Base-by-base conservation (phyloP, 1,139 yeast species). In the Komagataea norvegica region DNA sequence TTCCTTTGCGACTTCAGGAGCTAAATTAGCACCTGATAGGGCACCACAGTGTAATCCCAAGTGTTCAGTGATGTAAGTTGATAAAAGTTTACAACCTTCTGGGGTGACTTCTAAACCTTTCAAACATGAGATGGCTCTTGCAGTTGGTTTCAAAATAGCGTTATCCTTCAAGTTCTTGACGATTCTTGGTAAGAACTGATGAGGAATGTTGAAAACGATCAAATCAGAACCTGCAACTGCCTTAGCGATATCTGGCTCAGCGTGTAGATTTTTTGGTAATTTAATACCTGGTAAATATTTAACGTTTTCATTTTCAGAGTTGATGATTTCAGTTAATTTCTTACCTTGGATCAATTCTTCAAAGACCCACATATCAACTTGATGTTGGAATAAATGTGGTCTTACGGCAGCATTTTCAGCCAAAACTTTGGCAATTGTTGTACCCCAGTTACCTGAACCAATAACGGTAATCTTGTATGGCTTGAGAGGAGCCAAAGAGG, bases 341-440 rank as follows among this genome's bases (percentile, higher is more conserved):
- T 64, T 61, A 41, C 79, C 93, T 38, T 74, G 77, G 42, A 78
- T 60, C 45, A 70, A 60, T 64, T 86, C 95, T 63, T 87, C 87
- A 55, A 70, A 82, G 20, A 86, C 95, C 95, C 95, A 86, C 95
- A 86, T 85, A 51, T 77, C 76, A 36, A 87, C 95, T 41, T 72
- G 67, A 41, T 65, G 64, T 42, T 75, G 69, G 57, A 86, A 86
- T 47, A 82, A 62, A 26, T 73, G 67, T 24, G 85, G 77, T 63
- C 81, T 73, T 46, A 71, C 78, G 28, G 68, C 70, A 34, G 86
- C 66, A 60, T 85, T 85, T 63, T 87, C 95, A 33, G 94, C 85
- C 19, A 85, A 77, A 36, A 86, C 79, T 62, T 86, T 86, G 48
- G 95, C 94, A 38, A 86, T 85, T 9, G 95, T 87, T 15, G 94